Conservation (phyloP, 1,139 yeast species). For the Geotrichum histeridarum region DNA sequence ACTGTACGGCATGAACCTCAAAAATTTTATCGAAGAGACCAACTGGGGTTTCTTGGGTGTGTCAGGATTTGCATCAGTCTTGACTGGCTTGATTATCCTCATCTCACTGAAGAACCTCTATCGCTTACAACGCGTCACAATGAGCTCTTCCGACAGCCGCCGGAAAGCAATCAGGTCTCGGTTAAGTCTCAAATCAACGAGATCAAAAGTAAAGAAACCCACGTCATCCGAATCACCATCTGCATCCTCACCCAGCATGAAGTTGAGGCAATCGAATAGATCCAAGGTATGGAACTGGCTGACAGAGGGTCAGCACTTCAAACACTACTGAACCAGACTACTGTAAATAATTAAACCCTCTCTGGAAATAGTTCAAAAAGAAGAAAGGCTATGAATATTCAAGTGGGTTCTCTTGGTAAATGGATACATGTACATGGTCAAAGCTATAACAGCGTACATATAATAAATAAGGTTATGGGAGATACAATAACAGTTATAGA, state of each 20-base stretch:
- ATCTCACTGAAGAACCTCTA: conserved; percentile 45
- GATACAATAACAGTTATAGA: too few relatives aligned
- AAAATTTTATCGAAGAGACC: conserved; percentile 83
- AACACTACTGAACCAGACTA: conserved; percentile 5
- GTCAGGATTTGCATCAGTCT: conserved; percentile 44
- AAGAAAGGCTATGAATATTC: too few relatives aligned
- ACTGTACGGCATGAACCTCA: conserved; percentile 91
- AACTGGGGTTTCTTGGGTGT: conserved; percentile 61
- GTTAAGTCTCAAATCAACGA: background rate
- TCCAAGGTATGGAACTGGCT: conserved; percentile 17
- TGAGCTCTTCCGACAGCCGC: conserved; percentile 43
- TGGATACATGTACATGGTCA: too few relatives aligned
- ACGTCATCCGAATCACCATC: background rate
- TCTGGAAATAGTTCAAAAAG: too few relatives aligned
- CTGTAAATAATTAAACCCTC: background rate
- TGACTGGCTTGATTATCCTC: conserved; percentile 40
- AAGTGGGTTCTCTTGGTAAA: too few relatives aligned
- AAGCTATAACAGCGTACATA: background rate
- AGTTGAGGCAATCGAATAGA: background rate
- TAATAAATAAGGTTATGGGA: background rate
- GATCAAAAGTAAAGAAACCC: background rate
- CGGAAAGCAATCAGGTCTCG: background rate
- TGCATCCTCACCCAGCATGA: too few relatives aligned
- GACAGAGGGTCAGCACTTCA: conserved; percentile 13
- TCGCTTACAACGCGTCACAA: conserved; percentile 59